These are phyloP conservation scores for Rosa multiflora DNA, from an alignment of 306 rosid genomes.

Conservation along the genomic window DNA sequence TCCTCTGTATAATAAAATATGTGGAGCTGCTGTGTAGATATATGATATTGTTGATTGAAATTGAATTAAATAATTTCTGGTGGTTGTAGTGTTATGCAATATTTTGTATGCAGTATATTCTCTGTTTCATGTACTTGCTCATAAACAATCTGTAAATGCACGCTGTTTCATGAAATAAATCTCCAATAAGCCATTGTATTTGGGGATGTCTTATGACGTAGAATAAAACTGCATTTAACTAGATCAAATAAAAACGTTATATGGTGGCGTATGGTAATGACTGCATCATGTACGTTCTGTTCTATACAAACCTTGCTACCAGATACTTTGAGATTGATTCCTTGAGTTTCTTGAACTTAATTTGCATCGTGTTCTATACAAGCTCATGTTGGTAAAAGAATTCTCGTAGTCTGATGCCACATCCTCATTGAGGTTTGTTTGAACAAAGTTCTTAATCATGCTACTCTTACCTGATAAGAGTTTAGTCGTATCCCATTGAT, in stretches of 20 bases:
- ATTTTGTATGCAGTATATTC: not conserved
- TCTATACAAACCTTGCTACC: not conserved
- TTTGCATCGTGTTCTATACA: not conserved
- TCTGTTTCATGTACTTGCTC: not conserved
- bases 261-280: not conserved
- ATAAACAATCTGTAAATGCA: not conserved
- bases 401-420: not conserved
- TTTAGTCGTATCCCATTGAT: not conserved
- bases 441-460: not conserved
- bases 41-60: not conserved
- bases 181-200: not conserved
- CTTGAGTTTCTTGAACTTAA: not conserved
- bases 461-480: not conserved
- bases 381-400: not conserved
- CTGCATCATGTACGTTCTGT: not conserved
- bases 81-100: not conserved
- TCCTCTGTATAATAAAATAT: not conserved
- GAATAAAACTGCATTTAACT: not conserved
- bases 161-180: not conserved
- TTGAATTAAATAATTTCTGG: not conserved
- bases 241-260: not conserved
- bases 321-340: not conserved
- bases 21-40: constrained; percentile 7
- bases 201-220: not conserved
- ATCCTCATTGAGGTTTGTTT: not conserved